A percentile compares a stretch with the other conserved stretches of the same genome.
phyloP scores from a whole-genome alignment of 164 flowering plant genomes.

The Macadamia tetraphylla region DNA sequence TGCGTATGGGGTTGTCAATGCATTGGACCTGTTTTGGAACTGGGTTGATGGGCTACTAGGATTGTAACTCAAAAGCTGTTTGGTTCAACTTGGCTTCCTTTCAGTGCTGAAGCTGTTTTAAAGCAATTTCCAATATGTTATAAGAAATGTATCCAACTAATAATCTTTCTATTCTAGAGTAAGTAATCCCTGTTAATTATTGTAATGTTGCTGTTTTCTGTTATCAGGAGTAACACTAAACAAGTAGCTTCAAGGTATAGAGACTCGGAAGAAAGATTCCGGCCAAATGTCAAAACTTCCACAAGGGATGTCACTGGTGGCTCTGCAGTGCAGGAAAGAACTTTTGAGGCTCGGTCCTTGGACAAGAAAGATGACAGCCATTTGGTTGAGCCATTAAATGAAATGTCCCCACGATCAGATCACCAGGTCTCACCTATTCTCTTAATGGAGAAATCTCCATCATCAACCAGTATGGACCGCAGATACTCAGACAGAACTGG shows the following conservation, averaged over 20 bases:
- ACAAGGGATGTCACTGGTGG: slow-evolving; percentile 25
- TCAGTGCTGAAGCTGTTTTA: too few species aligned
- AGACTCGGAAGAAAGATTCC: slow-evolving; percentile 40
- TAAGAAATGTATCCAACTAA: too few species aligned
- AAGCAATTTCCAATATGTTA: too few species aligned
- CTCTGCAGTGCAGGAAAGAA: slow-evolving; percentile 28
- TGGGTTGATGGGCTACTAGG: too few species aligned
- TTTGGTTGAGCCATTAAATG: slow-evolving; percentile 37
- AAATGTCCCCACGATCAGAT: slow-evolving; percentile 43
- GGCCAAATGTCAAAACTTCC: slow-evolving; percentile 16
- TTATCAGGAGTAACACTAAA: slow-evolving; percentile 37
- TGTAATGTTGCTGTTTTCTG: neutral
- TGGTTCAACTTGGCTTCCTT: too few species aligned
- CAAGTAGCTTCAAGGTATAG: slow-evolving; percentile 36
- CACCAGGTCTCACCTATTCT: slow-evolving; percentile 44
- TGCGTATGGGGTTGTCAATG: too few species aligned
- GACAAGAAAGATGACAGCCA: slow-evolving; percentile 43
- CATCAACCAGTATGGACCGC: slow-evolving; percentile 55
- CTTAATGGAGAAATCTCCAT: slow-evolving; percentile 56
- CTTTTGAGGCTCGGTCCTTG: slow-evolving; percentile 23
- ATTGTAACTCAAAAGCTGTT: too few species aligned
- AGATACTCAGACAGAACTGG: slow-evolving; percentile 36
- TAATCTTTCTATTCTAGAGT: too few species aligned
- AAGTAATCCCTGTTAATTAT: neutral
- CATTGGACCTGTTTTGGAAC: too few species aligned